These are phyloP conservation scores for Actinomucor elegans DNA, from an alignment of 371 early-diverging fungal species.

Conservation along the genomic window DNA sequence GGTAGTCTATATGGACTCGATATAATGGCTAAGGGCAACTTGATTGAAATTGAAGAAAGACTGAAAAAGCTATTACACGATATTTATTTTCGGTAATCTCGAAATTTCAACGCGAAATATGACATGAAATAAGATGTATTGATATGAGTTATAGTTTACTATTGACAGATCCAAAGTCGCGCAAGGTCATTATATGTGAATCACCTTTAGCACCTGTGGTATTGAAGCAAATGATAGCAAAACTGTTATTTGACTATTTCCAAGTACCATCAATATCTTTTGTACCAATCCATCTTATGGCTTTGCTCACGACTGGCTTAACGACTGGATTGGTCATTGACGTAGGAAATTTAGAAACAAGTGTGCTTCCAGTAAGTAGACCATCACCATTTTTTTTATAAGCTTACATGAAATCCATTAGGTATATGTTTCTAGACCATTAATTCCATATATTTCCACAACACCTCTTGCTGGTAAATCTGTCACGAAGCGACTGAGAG, in stretches of 20 bases:
- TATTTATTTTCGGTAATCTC: constrained; percentile 43
- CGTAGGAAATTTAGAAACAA: constrained; percentile 77
- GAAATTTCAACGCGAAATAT: too few relatives aligned
- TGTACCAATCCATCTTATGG: constrained; percentile 73
- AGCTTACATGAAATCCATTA: constrained; percentile 16
- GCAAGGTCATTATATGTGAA: constrained; percentile 87
- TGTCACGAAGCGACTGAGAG: constrained; percentile 58
- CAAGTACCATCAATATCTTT: constrained; percentile 86
- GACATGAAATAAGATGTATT: background rate
- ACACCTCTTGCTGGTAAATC: constrained; percentile 76
- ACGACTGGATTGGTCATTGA: constrained; percentile 84
- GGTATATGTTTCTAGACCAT: constrained; percentile 78
- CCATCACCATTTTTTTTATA: background rate
- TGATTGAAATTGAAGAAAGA: constrained; percentile 38
- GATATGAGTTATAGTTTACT: constrained; percentile 47
- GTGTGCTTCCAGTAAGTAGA: constrained; percentile 73
- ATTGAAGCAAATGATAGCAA: constrained; percentile 73
- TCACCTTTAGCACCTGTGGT: constrained; percentile 71
- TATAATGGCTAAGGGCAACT: constrained; percentile 43
- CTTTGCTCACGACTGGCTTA: constrained; percentile 78
- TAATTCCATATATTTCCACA: constrained; percentile 66
- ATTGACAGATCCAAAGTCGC: constrained; percentile 81
- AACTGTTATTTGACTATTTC: constrained; percentile 75
- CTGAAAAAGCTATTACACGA: constrained; percentile 43
- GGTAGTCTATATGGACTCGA: constrained; percentile 54